Conservation (phyloP, 176 grass and related monocot species). For the Raddia guianensis region DNA sequence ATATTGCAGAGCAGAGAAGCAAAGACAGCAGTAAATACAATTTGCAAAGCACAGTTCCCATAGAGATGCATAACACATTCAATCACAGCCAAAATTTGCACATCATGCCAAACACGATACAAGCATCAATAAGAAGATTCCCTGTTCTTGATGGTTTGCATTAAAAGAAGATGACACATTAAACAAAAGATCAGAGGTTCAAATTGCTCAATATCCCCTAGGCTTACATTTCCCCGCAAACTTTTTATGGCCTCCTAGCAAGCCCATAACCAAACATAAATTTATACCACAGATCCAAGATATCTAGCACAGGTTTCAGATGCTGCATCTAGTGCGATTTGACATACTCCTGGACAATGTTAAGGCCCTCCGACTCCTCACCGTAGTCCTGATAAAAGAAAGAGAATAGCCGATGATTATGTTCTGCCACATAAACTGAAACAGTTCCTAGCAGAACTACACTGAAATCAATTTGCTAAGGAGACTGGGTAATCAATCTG, state of each 20-base stretch:
- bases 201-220: conserved; percentile 15
- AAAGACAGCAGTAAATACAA: not conserved
- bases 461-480: not conserved
- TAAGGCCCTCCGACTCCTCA: conserved; percentile 83
- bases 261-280: conserved; percentile 31
- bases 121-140: not conserved
- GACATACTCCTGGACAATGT: conserved; percentile 89
- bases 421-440: not conserved
- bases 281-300: conserved; percentile 24
- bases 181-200: conserved; percentile 37
- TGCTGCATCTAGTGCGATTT: conserved; percentile 57
- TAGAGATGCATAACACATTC: not conserved
- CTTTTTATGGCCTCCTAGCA: conserved; percentile 14
- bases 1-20: not conserved
- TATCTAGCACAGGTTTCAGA: conserved; percentile 1
- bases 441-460: not conserved
- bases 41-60: not conserved
- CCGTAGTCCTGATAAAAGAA: conserved; percentile 68
- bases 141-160: conserved; percentile 11
- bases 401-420: conserved; percentile 11
- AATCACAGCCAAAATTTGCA: not conserved
- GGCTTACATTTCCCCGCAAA: conserved; percentile 11
- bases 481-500: not conserved
- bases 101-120: not conserved
- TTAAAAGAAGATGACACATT: conserved; percentile 19